Evolutionary conservation across 2,329 filamentous ascomycete species (phyloP).

Genomic region (Fusarium sp.): DNA sequence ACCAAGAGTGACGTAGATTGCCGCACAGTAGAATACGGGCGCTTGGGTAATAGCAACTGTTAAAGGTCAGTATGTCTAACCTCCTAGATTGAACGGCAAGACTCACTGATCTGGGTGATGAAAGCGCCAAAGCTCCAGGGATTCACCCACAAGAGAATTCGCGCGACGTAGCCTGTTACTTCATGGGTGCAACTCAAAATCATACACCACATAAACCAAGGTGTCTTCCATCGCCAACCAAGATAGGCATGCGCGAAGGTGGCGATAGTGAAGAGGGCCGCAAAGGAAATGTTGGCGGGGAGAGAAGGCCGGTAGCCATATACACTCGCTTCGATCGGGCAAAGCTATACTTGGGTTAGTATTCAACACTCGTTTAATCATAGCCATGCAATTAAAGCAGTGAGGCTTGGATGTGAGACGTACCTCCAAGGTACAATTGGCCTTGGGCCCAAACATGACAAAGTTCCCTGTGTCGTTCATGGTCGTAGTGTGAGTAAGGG

Average conservation of each 20-base stretch:
- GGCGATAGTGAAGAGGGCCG: constrained; percentile 56
- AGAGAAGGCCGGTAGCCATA: constrained; percentile 57
- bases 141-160: constrained; percentile 64
- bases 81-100: fast-evolving
- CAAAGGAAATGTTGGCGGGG: constrained; percentile 53
- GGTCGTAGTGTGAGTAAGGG: background rate
- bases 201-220: constrained; percentile 58
- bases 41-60: constrained; percentile 56
- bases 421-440: constrained; percentile 35
- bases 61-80: fast-evolving
- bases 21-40: constrained; percentile 53
- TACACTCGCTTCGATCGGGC: constrained; percentile 52
- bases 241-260: constrained; percentile 54
- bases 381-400: fast-evolving
- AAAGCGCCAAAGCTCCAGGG: constrained; percentile 67
- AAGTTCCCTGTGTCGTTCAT: constrained; percentile 1
- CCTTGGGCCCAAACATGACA: constrained; percentile 26
- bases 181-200: constrained; percentile 64
- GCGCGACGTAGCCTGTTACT: constrained; percentile 67
- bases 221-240: constrained; percentile 54
- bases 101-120: constrained; percentile 64
- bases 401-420: background rate
- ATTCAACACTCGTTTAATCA: too few relatives aligned
- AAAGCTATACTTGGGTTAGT: constrained; percentile 6
- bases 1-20: constrained; percentile 44